Percentiles rank a stretch among this genome's conserved stretches.
phyloP scores from a whole-genome alignment of 495 filamentous ascomycete genomes.

The Penicillium chermesinum region DNA sequence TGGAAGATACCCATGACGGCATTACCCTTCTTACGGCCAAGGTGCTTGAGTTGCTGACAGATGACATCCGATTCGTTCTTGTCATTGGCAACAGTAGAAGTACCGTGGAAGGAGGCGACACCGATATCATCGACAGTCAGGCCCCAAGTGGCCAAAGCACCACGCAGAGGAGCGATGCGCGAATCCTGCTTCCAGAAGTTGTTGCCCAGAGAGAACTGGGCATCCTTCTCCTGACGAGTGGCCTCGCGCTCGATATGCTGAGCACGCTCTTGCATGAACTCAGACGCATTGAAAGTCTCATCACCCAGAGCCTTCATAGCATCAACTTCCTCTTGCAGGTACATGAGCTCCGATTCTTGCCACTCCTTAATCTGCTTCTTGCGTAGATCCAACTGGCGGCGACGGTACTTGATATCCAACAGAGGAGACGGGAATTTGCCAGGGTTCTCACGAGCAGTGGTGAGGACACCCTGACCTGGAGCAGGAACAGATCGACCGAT shows the following conservation, averaged over 20 bases:
- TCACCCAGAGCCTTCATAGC: slow-evolving; percentile 79
- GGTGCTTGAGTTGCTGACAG: slow-evolving; percentile 92
- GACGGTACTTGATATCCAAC: slow-evolving; percentile 93
- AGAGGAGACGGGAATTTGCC: slow-evolving; percentile 92
- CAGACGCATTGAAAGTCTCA: slow-evolving; percentile 64
- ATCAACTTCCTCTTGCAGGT: slow-evolving; percentile 82
- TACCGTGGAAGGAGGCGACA: slow-evolving; percentile 97
- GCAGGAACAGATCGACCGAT: slow-evolving; percentile 96
- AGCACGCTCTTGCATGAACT: slow-evolving; percentile 82
- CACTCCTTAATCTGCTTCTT: slow-evolving; percentile 89
- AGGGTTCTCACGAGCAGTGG: slow-evolving; percentile 86
- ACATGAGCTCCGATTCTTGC: slow-evolving; percentile 92
- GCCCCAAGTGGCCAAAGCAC: slow-evolving; percentile 94
- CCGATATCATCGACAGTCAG: slow-evolving; percentile 93
- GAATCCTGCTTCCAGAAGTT: slow-evolving; percentile 97
- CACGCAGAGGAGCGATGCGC: slow-evolving; percentile 88
- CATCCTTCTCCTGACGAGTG: slow-evolving; percentile 83
- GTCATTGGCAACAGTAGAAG: slow-evolving; percentile 96
- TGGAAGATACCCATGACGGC: slow-evolving; percentile 97
- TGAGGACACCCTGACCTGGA: slow-evolving; percentile 93
- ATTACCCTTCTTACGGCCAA: slow-evolving; percentile 93
- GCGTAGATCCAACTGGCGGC: slow-evolving; percentile 86
- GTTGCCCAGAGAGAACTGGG: slow-evolving; percentile 85
- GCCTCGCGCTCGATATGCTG: slow-evolving; percentile 87
- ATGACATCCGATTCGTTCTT: slow-evolving; percentile 99